Base-by-base conservation (phyloP, 2,329 filamentous ascomycete species). In the Didymella segeticola region DNA sequence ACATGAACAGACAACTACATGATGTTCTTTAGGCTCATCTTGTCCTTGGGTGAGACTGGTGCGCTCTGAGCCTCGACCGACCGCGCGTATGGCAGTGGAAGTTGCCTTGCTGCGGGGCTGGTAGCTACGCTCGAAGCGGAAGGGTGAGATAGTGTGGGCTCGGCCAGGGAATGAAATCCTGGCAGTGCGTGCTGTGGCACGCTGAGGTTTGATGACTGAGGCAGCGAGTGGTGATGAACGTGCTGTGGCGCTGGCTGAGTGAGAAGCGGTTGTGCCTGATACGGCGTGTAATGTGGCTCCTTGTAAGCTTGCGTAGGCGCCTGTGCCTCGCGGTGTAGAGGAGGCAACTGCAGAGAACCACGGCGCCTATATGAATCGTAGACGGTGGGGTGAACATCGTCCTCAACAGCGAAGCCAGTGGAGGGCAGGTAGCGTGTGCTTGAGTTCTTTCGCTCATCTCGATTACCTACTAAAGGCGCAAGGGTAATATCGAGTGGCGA, bases 401-500 rank as follows among this genome's bases (percentile, higher is more conserved):
- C 72, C 10, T 72, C 72, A 55, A 57, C 71, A 59, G 64, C 75
- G 61, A 63, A 79, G 57, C 62, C 75, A 56, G 60, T 75, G 33
- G 68, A 70, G 52, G 61, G 76, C n/a, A 75, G 64, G 38, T 68
- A 72, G 19, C 71, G 68, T 19, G 68, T 72, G 57, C 66, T 67
- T 1, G 73, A 75, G 49, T 68, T 71, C 53, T 69, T 72, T 27
- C 73, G 72, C 63, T 75, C 72, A 8, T 68, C 68, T n/a, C 73
- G 60, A 27, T 63, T 61, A 22, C 72, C 72, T 2, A 75, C 68
- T 12, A 75, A 56, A 27, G 73, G 73, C 27, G 71, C 70, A 14
- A 74, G 65, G 11, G 70, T 70, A 27, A 79, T 74, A 58, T 81
- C 78, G n/a, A 79, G 74, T 14, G 75, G 76, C 3, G 78, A 80